Conservation (phyloP, 768 basidiomycete genomes). For the Mycena indigotica region DNA sequence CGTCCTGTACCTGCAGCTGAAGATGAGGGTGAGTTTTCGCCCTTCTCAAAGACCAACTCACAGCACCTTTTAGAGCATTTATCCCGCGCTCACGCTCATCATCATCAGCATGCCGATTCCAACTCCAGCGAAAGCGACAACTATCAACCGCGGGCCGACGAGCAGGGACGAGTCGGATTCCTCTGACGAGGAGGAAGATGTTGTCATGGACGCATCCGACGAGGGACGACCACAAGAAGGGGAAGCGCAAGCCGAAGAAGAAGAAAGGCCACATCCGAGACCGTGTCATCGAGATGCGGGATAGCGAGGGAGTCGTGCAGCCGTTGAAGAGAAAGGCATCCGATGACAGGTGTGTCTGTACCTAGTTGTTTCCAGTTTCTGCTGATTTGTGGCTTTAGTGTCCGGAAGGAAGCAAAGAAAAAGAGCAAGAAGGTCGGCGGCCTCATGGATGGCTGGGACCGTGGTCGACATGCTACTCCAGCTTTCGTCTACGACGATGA, state of each 20-base stretch:
- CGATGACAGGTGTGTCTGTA: background rate
- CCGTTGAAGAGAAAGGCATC: background rate
- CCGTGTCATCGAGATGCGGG: background rate
- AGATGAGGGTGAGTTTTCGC: background rate
- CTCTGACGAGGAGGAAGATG: background rate
- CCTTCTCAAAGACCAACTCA: background rate
- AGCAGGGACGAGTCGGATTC: background rate
- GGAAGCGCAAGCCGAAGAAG: background rate
- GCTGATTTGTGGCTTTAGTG: background rate
- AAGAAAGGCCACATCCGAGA: background rate
- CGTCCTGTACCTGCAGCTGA: background rate
- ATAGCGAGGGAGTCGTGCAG: background rate
- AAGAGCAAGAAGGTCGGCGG: background rate
- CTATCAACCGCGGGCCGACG: background rate
- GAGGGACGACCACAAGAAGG: background rate
- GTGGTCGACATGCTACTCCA: background rate
- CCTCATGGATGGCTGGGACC: background rate
- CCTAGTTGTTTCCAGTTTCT: background rate
- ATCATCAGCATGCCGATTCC: background rate
- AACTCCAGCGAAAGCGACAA: background rate
- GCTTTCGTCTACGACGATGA: background rate
- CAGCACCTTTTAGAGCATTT: background rate
- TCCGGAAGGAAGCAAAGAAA: background rate
- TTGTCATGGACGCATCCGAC: background rate
- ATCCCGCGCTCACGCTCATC: background rate